These are phyloP conservation scores for Hypoxylon trugodes DNA, from an alignment of 495 filamentous ascomycete species.

Conservation along the genomic window DNA sequence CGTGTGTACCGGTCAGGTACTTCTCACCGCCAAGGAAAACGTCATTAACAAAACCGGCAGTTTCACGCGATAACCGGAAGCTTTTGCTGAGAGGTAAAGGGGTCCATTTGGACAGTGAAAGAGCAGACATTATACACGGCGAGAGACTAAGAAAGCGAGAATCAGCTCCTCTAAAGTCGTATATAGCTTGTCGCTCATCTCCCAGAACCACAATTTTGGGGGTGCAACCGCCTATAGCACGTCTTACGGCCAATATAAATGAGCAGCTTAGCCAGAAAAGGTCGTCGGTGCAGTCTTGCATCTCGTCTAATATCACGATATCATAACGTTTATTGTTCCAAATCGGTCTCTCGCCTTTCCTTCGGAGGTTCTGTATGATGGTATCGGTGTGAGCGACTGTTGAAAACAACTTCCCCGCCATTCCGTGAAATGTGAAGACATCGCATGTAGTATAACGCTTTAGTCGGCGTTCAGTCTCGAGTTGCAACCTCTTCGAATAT, in stretches of 20 bases:
- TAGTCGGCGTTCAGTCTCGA: conserved; percentile 2
- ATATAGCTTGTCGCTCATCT: conserved; percentile 1
- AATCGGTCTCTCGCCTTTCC: background rate
- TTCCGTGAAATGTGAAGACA: conserved; percentile 1
- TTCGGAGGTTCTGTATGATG: background rate
- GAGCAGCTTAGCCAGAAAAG: conserved; percentile 1
- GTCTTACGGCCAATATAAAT: background rate
- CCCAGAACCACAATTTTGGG: conserved; percentile 2
- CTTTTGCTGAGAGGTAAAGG: conserved; percentile 3
- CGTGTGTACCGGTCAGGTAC: background rate
- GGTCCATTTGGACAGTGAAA: background rate
- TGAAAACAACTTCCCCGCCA: background rate
- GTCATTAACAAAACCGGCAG: background rate
- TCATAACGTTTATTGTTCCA: conserved; percentile 1
- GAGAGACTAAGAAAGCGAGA: conserved; percentile 1
- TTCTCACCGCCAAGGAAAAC: background rate
- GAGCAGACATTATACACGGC: background rate
- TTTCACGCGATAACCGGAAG: background rate
- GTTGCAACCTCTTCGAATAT: conserved; percentile 1
- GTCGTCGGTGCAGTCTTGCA: conserved; percentile 4
- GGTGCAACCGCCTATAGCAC: background rate
- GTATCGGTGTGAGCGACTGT: background rate
- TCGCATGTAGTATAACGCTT: background rate
- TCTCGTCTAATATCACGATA: conserved; percentile 4
- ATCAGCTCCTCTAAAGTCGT: conserved; percentile 2